A percentile compares a stretch with the other conserved stretches of the same genome.
phyloP scores from a whole-genome alignment of 225 moss, liverwort and hornwort genomes.

The Neckera pumila region DNA sequence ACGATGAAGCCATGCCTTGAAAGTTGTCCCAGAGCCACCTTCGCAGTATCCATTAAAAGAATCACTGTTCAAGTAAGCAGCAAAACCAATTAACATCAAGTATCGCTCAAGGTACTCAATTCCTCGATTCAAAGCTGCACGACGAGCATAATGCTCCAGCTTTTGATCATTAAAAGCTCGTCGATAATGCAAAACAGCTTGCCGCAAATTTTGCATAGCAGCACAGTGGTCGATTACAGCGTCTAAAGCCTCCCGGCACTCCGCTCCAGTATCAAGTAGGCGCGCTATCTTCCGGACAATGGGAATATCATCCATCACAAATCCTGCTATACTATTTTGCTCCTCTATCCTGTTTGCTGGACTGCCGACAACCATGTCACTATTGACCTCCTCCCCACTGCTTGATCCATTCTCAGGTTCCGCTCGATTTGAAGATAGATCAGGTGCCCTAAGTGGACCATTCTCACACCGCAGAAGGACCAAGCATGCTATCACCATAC shows the following conservation, averaged over 20 bases:
- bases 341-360: constrained; percentile 58
- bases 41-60: constrained; percentile 85
- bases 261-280: constrained; percentile 81
- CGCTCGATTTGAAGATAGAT: constrained; percentile 30
- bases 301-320: constrained; percentile 99
- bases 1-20: constrained; percentile 94
- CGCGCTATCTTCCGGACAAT: constrained; percentile 97
- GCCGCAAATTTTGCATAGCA: constrained; percentile 98
- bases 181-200: constrained; percentile 95
- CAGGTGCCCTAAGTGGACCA: constrained; percentile 61
- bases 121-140: constrained; percentile 92
- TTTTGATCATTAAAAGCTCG: constrained; percentile 95
- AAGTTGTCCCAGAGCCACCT: constrained; percentile 62
- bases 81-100: constrained; percentile 96
- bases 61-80: constrained; percentile 88
- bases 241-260: constrained; percentile 89
- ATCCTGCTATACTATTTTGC: constrained; percentile 55
- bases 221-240: constrained; percentile 95
- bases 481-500: constrained; percentile 95
- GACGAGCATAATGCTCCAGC: constrained; percentile 89
- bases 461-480: constrained; percentile 83
- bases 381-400: constrained; percentile 77
- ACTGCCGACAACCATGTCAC: constrained; percentile 63
- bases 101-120: constrained; percentile 98
- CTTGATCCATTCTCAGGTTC: constrained; percentile 65